Conservation (phyloP, 495 filamentous ascomycete genomes). For the Lentithecium fluviatile region DNA sequence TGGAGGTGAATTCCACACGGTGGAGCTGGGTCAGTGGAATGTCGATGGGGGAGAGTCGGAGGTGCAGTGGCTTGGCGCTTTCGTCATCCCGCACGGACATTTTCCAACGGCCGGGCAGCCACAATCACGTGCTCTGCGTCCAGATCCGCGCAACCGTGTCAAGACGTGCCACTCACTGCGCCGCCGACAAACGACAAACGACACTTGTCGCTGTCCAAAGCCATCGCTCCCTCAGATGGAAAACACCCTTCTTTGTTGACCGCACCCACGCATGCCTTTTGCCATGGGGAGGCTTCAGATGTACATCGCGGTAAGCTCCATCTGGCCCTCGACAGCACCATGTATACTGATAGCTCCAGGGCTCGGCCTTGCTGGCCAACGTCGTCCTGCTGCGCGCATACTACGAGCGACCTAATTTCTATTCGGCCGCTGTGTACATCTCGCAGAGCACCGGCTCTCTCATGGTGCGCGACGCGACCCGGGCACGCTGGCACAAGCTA, state of each 20-base stretch:
- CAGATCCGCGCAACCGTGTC: neutral
- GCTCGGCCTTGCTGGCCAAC: slow-evolving; percentile 73
- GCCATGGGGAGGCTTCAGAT: slow-evolving; percentile 26
- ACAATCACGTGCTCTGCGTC: neutral
- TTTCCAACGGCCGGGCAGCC: neutral
- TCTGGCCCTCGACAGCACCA: too few species aligned
- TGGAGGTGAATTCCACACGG: too few species aligned
- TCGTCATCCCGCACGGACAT: too few species aligned
- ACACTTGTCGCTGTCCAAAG: neutral
- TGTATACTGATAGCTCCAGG: slow-evolving; percentile 46
- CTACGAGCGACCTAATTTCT: slow-evolving; percentile 94
- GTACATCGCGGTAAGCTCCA: slow-evolving; percentile 26
- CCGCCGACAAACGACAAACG: neutral
- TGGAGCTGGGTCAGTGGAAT: too few species aligned
- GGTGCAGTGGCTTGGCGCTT: too few species aligned
- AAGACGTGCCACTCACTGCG: slow-evolving; percentile 1
- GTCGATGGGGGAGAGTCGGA: too few species aligned
- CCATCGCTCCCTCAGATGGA: slow-evolving; percentile 9
- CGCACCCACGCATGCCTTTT: neutral
- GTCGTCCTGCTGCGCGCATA: slow-evolving; percentile 85
- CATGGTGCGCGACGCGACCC: slow-evolving; percentile 59
- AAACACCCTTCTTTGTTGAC: slow-evolving; percentile 13
- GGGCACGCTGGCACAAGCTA: neutral
- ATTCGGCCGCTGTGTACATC: slow-evolving; percentile 92
- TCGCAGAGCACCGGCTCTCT: slow-evolving; percentile 92